Conservation (phyloP, 2,329 filamentous ascomycete genomes). For the Phialocephala sp. region DNA sequence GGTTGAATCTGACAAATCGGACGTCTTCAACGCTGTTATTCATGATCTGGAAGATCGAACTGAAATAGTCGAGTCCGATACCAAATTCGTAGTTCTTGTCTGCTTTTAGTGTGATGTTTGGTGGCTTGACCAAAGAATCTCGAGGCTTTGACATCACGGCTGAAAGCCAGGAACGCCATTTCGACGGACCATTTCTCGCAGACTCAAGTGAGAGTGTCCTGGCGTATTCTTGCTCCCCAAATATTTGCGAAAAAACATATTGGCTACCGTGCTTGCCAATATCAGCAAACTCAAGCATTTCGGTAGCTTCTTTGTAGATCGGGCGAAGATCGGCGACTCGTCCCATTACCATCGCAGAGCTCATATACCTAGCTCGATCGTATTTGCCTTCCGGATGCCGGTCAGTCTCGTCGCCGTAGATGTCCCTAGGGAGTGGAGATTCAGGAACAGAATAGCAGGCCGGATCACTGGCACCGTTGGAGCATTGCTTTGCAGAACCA, state of each 20-base stretch:
- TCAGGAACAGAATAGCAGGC: slow-evolving; percentile 59
- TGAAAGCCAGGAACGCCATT: slow-evolving; percentile 42
- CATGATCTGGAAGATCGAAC: slow-evolving; percentile 34
- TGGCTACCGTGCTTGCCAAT: slow-evolving; percentile 21
- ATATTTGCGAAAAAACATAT: slow-evolving; percentile 53
- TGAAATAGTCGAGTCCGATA: slow-evolving; percentile 36
- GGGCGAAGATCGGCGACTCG: slow-evolving; percentile 53
- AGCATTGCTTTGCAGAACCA: slow-evolving; percentile 59
- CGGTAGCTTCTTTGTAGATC: slow-evolving; percentile 48
- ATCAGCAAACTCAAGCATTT: slow-evolving; percentile 25
- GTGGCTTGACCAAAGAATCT: slow-evolving; percentile 12
- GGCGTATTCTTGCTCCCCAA: slow-evolving; percentile 57
- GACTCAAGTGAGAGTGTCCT: slow-evolving; percentile 37
- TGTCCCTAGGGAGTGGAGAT: slow-evolving; percentile 54
- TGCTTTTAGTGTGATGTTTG: slow-evolving; percentile 5
- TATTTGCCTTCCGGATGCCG: slow-evolving; percentile 39
- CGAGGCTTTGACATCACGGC: slow-evolving; percentile 20
- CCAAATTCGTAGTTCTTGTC: slow-evolving; percentile 29
- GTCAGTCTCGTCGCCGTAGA: slow-evolving; percentile 53
- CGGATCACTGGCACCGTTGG: slow-evolving; percentile 48
- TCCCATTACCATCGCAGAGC: slow-evolving; percentile 56
- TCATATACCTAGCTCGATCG: slow-evolving; percentile 54
- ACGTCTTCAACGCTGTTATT: slow-evolving; percentile 29
- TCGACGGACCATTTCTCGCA: not conserved
- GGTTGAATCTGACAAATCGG: slow-evolving; percentile 30